phyloP scores from a whole-genome alignment of 441 rosid species.

The Brassica hybrid region DNA sequence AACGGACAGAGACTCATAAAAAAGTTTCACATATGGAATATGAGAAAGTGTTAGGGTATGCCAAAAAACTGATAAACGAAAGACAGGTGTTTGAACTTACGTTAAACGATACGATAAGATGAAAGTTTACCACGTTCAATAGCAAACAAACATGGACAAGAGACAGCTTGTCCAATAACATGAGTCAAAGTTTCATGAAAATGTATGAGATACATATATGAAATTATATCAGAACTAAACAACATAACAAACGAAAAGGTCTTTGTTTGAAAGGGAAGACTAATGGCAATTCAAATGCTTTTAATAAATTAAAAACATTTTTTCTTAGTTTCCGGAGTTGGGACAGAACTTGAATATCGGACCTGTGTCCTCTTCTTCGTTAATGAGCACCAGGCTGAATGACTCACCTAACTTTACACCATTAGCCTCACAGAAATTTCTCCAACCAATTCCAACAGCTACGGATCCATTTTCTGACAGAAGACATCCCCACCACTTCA shows the following conservation, averaged over 20 bases:
- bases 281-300: not conserved
- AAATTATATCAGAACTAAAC: not conserved
- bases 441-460: not conserved
- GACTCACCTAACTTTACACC: not conserved
- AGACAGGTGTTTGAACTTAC: not conserved
- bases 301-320: too few relatives aligned
- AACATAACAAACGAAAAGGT: not conserved
- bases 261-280: too few relatives aligned
- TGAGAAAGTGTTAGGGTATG: slow-evolving; percentile 1
- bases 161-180: not conserved
- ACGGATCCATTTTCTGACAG: not conserved
- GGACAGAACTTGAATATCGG: not conserved
- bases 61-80: too few relatives aligned
- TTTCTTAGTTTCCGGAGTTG: not conserved
- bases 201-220: not conserved
- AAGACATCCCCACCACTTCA: not conserved
- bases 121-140: not conserved
- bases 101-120: not conserved
- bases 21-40: not conserved
- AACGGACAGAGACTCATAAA: not conserved
- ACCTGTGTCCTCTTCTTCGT: not conserved
- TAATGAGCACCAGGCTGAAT: not conserved
- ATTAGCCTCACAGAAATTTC: slow-evolving; percentile 5
- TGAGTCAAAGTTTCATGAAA: not conserved
- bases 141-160: not conserved